Percentiles rank a stretch among this genome's conserved stretches.
These are phyloP conservation scores for Fusarium decemcellulare DNA, from an alignment of 2,329 filamentous ascomycete genomes.

Conservation along the genomic window DNA sequence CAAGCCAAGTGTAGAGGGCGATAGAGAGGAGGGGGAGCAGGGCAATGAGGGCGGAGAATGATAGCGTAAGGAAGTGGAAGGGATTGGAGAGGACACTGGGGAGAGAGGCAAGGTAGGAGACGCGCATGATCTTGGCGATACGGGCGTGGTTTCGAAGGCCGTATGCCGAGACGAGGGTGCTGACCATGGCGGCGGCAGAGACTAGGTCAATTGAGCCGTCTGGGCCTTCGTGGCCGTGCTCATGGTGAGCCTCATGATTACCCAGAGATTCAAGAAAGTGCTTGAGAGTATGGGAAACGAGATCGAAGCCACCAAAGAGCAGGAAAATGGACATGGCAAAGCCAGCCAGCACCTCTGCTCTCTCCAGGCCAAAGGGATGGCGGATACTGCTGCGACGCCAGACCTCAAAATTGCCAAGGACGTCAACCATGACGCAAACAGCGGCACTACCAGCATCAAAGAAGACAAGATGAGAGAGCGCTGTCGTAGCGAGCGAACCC, in stretches of 20 bases:
- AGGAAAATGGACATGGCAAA: constrained; percentile 97
- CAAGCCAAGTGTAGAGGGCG: constrained; percentile 85
- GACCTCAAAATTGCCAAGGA: constrained; percentile 96
- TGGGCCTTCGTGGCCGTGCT: constrained; percentile 74
- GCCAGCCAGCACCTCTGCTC: constrained; percentile 93
- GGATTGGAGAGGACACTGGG: constrained; percentile 94
- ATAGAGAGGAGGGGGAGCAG: constrained; percentile 86
- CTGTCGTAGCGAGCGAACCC: constrained; percentile 91
- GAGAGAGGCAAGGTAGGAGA: constrained; percentile 84
- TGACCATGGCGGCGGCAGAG: constrained; percentile 83
- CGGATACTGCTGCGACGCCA: constrained; percentile 94
- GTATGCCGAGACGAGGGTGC: constrained; percentile 89
- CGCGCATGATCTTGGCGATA: constrained; percentile 91
- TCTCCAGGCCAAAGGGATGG: constrained; percentile 93
- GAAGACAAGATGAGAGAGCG: constrained; percentile 91
- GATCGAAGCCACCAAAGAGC: constrained; percentile 96
- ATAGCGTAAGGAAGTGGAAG: constrained; percentile 93
- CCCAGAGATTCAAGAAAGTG: constrained; percentile 82
- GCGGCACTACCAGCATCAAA: constrained; percentile 95
- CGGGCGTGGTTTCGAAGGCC: constrained; percentile 91
- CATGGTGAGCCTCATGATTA: constrained; percentile 79
- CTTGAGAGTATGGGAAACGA: constrained; percentile 93
- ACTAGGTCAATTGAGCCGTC: constrained; percentile 86
- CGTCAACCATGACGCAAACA: constrained; percentile 92
- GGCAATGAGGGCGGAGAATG: constrained; percentile 85